A percentile compares a stretch with the other conserved stretches of the same genome.
phyloP scores from a whole-genome alignment of 2,329 filamentous ascomycete species.

The Periconia sp. region DNA sequence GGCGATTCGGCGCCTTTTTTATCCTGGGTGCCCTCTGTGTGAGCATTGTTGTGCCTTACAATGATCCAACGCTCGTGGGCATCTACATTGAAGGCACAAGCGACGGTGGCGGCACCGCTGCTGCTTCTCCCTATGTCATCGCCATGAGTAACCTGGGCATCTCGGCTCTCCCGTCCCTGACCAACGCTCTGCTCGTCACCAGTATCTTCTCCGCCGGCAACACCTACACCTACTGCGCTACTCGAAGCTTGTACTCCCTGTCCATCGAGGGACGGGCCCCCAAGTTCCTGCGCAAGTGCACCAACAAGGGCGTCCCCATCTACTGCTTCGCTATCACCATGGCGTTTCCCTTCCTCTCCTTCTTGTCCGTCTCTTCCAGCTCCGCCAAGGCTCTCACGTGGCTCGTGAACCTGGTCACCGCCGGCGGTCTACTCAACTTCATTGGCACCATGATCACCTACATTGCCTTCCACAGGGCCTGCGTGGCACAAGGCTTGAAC shows the following conservation, averaged over 20 bases:
- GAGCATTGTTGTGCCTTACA: conserved; percentile 58
- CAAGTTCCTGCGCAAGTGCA: conserved; percentile 60
- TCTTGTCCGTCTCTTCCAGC: conserved; percentile 69
- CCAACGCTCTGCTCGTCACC: conserved; percentile 59
- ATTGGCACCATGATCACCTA: conserved; percentile 60
- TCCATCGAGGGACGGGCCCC: conserved; percentile 58
- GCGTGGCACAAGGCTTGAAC: conserved; percentile 51
- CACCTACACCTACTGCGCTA: conserved; percentile 58
- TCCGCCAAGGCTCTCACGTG: conserved; percentile 70
- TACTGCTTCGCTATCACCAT: conserved; percentile 71
- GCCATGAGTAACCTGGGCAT: conserved; percentile 60
- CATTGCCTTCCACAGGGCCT: conserved; percentile 59
- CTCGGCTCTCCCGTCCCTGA: conserved; percentile 56
- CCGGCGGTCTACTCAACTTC: conserved; percentile 59
- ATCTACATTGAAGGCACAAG: conserved; percentile 25
- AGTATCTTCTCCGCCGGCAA: conserved; percentile 60
- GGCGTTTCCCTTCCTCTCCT: conserved; percentile 69
- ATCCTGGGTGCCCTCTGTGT: conserved; percentile 49
- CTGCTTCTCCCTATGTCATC: conserved; percentile 65
- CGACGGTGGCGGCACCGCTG: conserved; percentile 49
- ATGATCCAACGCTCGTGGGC: conserved; percentile 71
- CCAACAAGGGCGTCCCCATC: conserved; percentile 67
- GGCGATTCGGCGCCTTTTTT: conserved; percentile 51
- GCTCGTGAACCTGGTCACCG: conserved; percentile 73
- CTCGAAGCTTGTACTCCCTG: conserved; percentile 56